Base-by-base conservation (phyloP, 352 stramenopile genomes). In the Peronospora tabacina region DNA sequence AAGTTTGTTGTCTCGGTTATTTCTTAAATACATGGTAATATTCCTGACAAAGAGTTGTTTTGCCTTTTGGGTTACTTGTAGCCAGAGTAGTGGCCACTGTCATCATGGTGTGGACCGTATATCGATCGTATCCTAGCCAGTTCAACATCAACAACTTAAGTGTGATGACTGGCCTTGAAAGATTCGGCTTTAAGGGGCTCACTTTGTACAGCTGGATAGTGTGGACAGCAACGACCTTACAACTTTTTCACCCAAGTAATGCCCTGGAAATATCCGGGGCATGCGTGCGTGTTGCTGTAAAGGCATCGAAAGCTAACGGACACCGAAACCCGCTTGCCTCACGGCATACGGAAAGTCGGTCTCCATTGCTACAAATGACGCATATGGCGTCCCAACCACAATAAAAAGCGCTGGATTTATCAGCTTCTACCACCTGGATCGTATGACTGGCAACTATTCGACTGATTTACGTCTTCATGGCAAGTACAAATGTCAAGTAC, bases 1-100 rank as follows among this genome's bases (percentile, higher is more conserved):
- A 52, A 50, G 43, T 63, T 55, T 66, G 47, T 64, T 55, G 54
- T 66, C 40, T 64, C 52, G 49, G 49, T 60, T 67, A 67, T 67
- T 65, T 67, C 55, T 56, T 67, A 71, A 68, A 20, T 70, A 55
- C 44, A 64, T 61, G 53, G 36, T 58, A 41, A 33, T 13, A 13
- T 10, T 33, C 28, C 28, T 33, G 3, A 33, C 9, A 1, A 32
- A 1, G 28, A 33, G 28, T 13, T 33, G 22, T 26, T 26, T 26
- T 22, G n/a, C n/a, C n/a, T 22, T 6, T 26, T 26, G 22, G 19
- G 22, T 26, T 26, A 26, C 22, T 5, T 26, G 22, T 26, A 32
- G 7, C 10, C 10, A 32, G 0, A 32, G 28, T 12, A 9, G 28
- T 32, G 7, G 28, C 26, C 26, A 30, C 26, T 30, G 9, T 7